phyloP scores from a whole-genome alignment of 345 rosid genomes.

The Hibiscus mutabilis region DNA sequence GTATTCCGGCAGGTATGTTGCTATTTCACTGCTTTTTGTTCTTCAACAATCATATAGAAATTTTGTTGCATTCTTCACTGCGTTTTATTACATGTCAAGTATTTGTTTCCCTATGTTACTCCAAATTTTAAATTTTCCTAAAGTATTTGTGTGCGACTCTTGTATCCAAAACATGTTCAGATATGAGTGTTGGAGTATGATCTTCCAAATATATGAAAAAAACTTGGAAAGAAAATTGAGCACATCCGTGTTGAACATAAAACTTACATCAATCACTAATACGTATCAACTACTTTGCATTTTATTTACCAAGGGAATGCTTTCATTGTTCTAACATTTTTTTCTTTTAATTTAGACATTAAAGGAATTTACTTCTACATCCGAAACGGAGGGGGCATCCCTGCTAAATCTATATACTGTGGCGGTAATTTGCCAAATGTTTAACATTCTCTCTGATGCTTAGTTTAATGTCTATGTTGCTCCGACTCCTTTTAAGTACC shows the following conservation, averaged over 20 bases:
- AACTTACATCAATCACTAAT: not conserved
- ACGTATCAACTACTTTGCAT: not conserved
- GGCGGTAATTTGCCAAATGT: conserved; percentile 56
- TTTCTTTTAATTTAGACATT: conserved; percentile 41
- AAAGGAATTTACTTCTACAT: conserved; percentile 58
- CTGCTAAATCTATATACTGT: conserved; percentile 67
- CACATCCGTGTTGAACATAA: not conserved
- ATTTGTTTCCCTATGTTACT: not conserved
- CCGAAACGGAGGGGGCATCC: conserved; percentile 75
- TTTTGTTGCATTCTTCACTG: conserved; percentile 2
- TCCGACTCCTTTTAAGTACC: not conserved
- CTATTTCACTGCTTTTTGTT: conserved; percentile 4
- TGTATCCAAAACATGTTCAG: not conserved
- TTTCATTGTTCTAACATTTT: not conserved
- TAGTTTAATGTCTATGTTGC: not conserved
- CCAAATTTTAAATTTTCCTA: not conserved
- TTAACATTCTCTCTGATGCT: conserved; percentile 9
- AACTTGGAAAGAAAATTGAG: not conserved
- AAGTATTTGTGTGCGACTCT: not conserved
- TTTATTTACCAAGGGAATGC: not conserved
- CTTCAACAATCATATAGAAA: not conserved
- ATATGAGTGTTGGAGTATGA: not conserved
- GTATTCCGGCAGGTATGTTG: conserved; percentile 65
- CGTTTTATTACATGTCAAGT: not conserved
- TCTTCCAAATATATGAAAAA: not conserved